Evolutionary conservation across 1,284 basidiomycete species (phyloP).

Genomic region (Fomitopsis pinicola): DNA sequence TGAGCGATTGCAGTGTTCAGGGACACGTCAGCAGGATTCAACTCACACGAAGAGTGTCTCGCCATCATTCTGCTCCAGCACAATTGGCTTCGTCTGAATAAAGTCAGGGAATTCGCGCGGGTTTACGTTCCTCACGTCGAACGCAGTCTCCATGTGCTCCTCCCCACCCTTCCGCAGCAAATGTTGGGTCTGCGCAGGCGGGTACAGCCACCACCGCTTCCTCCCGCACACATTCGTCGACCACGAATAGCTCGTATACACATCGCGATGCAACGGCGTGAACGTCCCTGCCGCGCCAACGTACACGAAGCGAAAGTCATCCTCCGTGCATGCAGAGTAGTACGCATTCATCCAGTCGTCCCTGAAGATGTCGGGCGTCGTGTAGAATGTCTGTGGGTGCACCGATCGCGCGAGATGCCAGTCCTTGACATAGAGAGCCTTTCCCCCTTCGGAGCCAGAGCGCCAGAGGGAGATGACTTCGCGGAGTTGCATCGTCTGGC

Average conservation of each 20-base stretch:
- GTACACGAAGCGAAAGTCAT: slow-evolving; percentile 31
- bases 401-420: slow-evolving; percentile 26
- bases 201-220: slow-evolving; percentile 31
- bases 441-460: slow-evolving; percentile 10
- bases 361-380: slow-evolving; percentile 25
- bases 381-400: slow-evolving; percentile 18
- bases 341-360: slow-evolving; percentile 32
- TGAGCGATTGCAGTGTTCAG: not conserved
- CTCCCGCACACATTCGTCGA: slow-evolving; percentile 28
- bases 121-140: slow-evolving; percentile 25
- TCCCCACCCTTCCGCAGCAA: slow-evolving; percentile 22
- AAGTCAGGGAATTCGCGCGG: slow-evolving; percentile 15
- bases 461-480: slow-evolving; percentile 24
- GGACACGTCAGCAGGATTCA: no score
- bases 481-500: slow-evolving; percentile 16
- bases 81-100: slow-evolving; percentile 16
- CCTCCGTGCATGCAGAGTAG: slow-evolving; percentile 24
- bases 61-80: slow-evolving; percentile 25
- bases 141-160: slow-evolving; percentile 17
- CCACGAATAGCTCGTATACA: slow-evolving; percentile 31
- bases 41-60: slow-evolving; percentile 30
- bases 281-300: slow-evolving; percentile 26
- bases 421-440: slow-evolving; percentile 28
- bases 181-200: slow-evolving; percentile 23
- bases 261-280: slow-evolving; percentile 29